These are phyloP conservation scores for Nevesoporus exiguus DNA, from an alignment of 768 basidiomycete species.

Conservation along the genomic window DNA sequence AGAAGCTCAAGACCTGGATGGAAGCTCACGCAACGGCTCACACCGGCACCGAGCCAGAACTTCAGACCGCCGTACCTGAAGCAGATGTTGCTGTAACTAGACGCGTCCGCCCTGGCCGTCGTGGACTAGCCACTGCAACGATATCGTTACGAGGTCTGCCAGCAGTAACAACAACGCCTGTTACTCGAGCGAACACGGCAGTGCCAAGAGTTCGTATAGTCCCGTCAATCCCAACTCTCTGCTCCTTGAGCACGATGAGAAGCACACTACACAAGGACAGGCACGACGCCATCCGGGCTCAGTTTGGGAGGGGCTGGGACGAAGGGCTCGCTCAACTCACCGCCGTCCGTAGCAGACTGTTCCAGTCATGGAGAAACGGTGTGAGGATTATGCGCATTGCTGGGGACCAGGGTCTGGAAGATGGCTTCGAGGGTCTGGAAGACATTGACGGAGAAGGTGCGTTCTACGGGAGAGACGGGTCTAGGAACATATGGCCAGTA, in stretches of 20 bases:
- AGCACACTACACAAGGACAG: slow-evolving; percentile 29
- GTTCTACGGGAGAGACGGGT: slow-evolving; percentile 21
- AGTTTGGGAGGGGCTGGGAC: slow-evolving; percentile 62
- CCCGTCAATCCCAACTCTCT: slow-evolving; percentile 49
- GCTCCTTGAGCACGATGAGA: slow-evolving; percentile 46
- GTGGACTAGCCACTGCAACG: slow-evolving; percentile 62
- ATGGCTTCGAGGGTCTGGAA: slow-evolving; percentile 35
- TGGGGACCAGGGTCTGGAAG: slow-evolving; percentile 25
- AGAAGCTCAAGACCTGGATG: slow-evolving; percentile 50
- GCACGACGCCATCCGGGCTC: slow-evolving; percentile 40
- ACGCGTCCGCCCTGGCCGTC: slow-evolving; percentile 44
- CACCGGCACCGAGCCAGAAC: background rate
- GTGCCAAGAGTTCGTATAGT: slow-evolving; percentile 51
- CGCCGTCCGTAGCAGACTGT: slow-evolving; percentile 45
- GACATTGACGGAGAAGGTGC: slow-evolving; percentile 28
- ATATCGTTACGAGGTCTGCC: slow-evolving; percentile 50
- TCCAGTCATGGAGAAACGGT: slow-evolving; percentile 46
- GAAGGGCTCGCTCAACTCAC: slow-evolving; percentile 53
- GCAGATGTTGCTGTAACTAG: slow-evolving; percentile 6
- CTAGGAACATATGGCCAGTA: slow-evolving; percentile 10
- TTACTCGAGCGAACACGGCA: slow-evolving; percentile 2
- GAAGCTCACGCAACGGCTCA: slow-evolving; percentile 33
- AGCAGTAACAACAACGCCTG: slow-evolving; percentile 15
- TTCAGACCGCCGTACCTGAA: background rate
- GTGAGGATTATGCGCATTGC: slow-evolving; percentile 42